Conservation (phyloP, 352 stramenopile species). For the Phytopythium boreale region DNA sequence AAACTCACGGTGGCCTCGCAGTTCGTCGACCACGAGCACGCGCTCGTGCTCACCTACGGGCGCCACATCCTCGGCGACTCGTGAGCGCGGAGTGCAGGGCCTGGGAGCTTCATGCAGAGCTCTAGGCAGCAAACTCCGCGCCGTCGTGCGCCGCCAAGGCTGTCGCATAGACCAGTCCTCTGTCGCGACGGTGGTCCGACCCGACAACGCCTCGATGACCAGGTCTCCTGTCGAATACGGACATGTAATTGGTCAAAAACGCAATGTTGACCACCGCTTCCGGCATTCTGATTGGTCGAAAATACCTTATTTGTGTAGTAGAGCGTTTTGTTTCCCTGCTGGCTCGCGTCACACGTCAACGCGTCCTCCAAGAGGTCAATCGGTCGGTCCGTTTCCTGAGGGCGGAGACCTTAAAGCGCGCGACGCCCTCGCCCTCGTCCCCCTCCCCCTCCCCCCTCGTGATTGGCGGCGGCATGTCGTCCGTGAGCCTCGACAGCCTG, state of each 20-base stretch:
- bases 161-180: background rate
- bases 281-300: background rate
- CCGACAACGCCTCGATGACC: background rate
- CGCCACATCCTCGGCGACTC: slow-evolving; percentile 45
- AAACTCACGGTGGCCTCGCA: slow-evolving; percentile 59
- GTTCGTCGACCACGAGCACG: slow-evolving; percentile 63
- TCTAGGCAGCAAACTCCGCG: too few species aligned
- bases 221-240: too few species aligned
- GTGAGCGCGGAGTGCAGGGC: background rate
- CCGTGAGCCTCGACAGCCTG: slow-evolving; percentile 63
- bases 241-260: background rate
- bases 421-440: background rate
- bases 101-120: too few species aligned
- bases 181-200: background rate
- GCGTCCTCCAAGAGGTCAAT: slow-evolving; percentile 5
- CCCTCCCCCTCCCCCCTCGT: background rate
- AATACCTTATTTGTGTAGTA: background rate
- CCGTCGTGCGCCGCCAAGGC: too few species aligned
- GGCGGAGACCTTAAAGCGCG: too few species aligned
- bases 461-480: slow-evolving; percentile 2
- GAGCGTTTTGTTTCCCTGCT: background rate
- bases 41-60: slow-evolving; percentile 72
- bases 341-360: slow-evolving; percentile 6
- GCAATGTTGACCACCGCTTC: background rate
- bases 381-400: background rate